Base-by-base conservation (phyloP, 1,139 yeast species). In the Pichia terricola region DNA sequence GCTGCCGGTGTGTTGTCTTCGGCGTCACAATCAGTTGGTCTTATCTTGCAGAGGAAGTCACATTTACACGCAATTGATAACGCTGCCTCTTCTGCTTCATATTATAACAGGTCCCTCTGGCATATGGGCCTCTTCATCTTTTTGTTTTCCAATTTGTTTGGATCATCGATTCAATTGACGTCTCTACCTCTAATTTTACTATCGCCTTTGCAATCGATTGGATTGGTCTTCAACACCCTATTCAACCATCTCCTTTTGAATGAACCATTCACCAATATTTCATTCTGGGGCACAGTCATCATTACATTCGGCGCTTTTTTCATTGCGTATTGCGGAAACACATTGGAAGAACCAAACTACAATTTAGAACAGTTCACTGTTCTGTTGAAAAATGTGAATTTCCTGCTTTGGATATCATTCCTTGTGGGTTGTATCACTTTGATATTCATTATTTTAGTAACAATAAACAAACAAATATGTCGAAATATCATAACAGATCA, bases 171-270 rank as follows among this genome's bases (percentile, higher is more conserved):
- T 34, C 96, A 88, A 62, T 79, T 88, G 37, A 77, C 94, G 2
- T 83, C 95, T 1, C 67, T 88, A 38, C 96, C 96, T 0, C 67
- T 88, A 49, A 82, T 87, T 40, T 73, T 88, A 3, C 62, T 87
- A 45, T 80, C 89, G 34, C 95, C 96, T 0, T 64, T 88, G 41
- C 96, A 88, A 61, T 88, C 95, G 32, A 79, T 82, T 16, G 95
- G 96, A 0, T 70, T 88, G 34, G 89, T 87, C 3, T 87, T 88
- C 68, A 88, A 88, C 62, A 78, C 94, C 1, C 63, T 85, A 8
- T 82, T 88, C 53, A 85, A 94, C 41, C 60, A 83, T 28, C 51
- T 85, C 28, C 61, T 88, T 25, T 73, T 87, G 9, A 71, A 79
- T 16, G 96, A 88, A 58, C 68, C 69, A 0, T 83, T 85, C 60